Conservation (phyloP, 768 basidiomycete species). For the Chiua virens region DNA sequence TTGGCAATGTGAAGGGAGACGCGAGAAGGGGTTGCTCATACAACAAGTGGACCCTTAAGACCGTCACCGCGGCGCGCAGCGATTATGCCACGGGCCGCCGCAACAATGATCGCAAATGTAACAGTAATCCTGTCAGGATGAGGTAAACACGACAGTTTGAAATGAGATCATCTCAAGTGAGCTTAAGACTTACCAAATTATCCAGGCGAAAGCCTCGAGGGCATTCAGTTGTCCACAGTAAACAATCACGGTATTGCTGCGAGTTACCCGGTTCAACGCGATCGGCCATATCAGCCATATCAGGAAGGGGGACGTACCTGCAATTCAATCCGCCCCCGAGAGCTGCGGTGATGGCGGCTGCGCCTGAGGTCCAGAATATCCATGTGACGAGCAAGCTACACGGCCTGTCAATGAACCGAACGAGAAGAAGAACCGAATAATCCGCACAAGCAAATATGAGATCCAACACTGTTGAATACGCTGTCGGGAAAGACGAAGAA, state of each 20-base stretch:
- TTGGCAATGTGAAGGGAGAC: not conserved
- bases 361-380: slow-evolving; percentile 77
- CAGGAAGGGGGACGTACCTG: slow-evolving; percentile 39
- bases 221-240: slow-evolving; percentile 82
- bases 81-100: slow-evolving; percentile 59
- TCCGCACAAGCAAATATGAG: slow-evolving; percentile 63
- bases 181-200: slow-evolving; percentile 54
- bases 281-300: not conserved
- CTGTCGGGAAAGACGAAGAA: slow-evolving; percentile 53
- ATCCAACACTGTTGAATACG: slow-evolving; percentile 57
- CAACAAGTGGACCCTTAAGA: slow-evolving; percentile 54
- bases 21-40: slow-evolving; percentile 11
- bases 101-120: slow-evolving; percentile 58
- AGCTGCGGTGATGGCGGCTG: slow-evolving; percentile 64
- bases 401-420: slow-evolving; percentile 3
- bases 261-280: not conserved
- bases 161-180: not conserved
- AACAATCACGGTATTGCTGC: slow-evolving; percentile 41
- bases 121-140: slow-evolving; percentile 52
- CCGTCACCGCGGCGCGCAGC: slow-evolving; percentile 69
- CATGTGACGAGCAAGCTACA: slow-evolving; percentile 67
- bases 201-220: slow-evolving; percentile 72
- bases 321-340: slow-evolving; percentile 74
- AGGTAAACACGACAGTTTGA: not conserved
- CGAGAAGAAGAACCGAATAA: not conserved